These are phyloP conservation scores for Prototheca cutis DNA, from an alignment of 163 green algal species.

Conservation along the genomic window DNA sequence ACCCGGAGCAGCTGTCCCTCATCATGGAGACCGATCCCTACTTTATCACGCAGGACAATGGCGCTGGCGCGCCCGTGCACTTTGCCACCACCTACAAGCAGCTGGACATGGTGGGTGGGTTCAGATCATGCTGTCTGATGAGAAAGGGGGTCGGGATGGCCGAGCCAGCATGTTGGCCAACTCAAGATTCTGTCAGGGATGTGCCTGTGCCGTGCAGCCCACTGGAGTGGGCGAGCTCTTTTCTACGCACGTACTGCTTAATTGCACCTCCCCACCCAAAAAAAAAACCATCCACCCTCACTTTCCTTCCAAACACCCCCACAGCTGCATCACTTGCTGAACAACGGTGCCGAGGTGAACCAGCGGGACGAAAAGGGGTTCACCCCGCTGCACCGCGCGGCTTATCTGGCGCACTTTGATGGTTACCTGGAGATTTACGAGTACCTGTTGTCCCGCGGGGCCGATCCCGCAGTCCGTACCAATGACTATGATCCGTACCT, in stretches of 20 bases:
- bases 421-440: conserved; percentile 94
- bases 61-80: conserved; percentile 77
- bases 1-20: conserved; percentile 55
- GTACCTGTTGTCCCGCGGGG: conserved; percentile 81
- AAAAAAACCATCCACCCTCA: too few species aligned
- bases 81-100: conserved; percentile 89
- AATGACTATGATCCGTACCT: conserved; percentile 84
- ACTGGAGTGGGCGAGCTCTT: neutral
- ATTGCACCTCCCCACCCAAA: neutral
- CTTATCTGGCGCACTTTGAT: conserved; percentile 78
- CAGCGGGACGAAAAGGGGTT: conserved; percentile 77
- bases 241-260: neutral
- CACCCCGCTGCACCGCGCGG: conserved; percentile 83
- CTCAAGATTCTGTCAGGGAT: too few species aligned
- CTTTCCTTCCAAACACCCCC: neutral
- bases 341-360: conserved; percentile 74
- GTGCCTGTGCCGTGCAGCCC: neutral
- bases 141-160: neutral
- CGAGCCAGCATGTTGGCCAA: too few species aligned
- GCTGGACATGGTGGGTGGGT: conserved; percentile 75
- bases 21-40: conserved; percentile 76
- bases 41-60: conserved; percentile 83
- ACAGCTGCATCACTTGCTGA: conserved; percentile 72
- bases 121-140: neutral
- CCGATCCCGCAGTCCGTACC: conserved; percentile 66